Evolutionary conservation across 306 rosid genomes (phyloP).

Genomic region (Inga oerstediana): DNA sequence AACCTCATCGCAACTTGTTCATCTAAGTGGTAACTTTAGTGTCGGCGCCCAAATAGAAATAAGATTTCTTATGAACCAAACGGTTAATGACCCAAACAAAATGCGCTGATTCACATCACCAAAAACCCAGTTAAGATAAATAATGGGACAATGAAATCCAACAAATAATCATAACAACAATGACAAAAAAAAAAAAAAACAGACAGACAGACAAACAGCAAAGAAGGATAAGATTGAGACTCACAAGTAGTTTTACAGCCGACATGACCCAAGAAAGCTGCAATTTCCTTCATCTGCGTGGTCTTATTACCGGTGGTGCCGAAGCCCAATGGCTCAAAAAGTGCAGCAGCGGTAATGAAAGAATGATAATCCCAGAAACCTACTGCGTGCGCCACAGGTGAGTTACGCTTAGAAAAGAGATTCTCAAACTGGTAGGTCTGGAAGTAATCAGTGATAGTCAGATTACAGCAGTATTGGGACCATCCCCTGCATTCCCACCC

Average conservation of each 20-base stretch:
- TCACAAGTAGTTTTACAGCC: constrained; percentile 87
- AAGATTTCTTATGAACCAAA: constrained; percentile 3
- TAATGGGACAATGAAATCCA: background rate
- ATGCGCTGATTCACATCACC: background rate
- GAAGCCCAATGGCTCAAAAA: constrained; percentile 75
- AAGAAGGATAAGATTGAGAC: constrained; percentile 3
- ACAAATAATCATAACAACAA: background rate
- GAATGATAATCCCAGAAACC: constrained; percentile 91
- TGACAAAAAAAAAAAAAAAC: background rate
- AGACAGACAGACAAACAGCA: background rate
- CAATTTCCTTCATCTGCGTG: constrained; percentile 81
- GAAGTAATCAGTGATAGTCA: constrained; percentile 71
- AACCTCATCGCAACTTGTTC: background rate
- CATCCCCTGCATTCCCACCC: constrained; percentile 87
- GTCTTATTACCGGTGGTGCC: constrained; percentile 86
- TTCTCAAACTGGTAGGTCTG: constrained; percentile 86
- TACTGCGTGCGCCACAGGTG: constrained; percentile 82
- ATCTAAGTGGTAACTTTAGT: background rate
- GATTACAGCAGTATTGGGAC: constrained; percentile 78
- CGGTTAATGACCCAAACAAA: background rate
- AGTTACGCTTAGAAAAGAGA: constrained; percentile 70
- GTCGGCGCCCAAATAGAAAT: background rate
- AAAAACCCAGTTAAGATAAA: background rate
- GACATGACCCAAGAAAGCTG: constrained; percentile 89
- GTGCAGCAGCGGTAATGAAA: constrained; percentile 68